Evolutionary conservation across 176 grass and related monocot species (phyloP).

Genomic region (Aegilops sharonensis): DNA sequence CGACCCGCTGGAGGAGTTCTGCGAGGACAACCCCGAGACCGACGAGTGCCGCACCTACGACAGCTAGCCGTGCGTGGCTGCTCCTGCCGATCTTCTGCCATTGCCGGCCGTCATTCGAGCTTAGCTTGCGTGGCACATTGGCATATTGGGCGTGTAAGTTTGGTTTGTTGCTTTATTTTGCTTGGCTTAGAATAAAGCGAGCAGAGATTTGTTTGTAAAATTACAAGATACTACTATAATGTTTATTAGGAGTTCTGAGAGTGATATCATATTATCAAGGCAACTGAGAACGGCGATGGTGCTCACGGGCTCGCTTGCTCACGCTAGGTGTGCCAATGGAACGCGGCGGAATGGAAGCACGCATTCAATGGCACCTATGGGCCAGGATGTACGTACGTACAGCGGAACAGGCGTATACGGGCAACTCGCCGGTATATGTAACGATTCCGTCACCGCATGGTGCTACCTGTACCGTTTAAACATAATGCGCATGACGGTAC

Average conservation of each 20-base stretch:
- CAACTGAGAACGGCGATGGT: neutral
- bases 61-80: slow-evolving; percentile 33
- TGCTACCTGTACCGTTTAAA: no score
- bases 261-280: neutral
- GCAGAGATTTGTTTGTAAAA: slow-evolving; percentile 6
- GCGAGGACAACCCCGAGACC: slow-evolving; percentile 85
- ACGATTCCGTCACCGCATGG: no score
- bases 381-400: no score
- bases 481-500: no score
- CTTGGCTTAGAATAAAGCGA: slow-evolving; percentile 37
- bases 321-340: no score
- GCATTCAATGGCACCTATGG: no score
- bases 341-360: no score
- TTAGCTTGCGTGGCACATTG: slow-evolving; percentile 8
- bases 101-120: neutral
- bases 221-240: neutral
- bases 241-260: neutral
- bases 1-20: slow-evolving; percentile 86
- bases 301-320: no score
- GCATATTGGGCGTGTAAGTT: slow-evolving; percentile 16
- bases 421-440: no score
- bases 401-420: no score
- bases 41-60: slow-evolving; percentile 94
- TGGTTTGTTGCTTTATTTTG: slow-evolving; percentile 29
- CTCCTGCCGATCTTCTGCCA: neutral